phyloP scores from a whole-genome alignment of 108 stramenopile genomes.

The Skeletonema menzelii region DNA sequence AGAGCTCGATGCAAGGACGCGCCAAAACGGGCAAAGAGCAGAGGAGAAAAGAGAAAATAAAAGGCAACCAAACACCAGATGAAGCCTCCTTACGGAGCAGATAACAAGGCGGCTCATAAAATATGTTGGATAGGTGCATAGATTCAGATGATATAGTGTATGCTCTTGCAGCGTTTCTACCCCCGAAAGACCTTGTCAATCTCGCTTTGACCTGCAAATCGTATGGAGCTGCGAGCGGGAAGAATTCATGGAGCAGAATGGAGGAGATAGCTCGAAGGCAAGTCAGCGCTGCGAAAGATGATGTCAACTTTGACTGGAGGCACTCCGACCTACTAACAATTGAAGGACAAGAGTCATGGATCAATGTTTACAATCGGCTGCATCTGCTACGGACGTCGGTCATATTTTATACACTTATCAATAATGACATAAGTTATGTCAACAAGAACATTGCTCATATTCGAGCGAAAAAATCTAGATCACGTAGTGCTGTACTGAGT shows the following conservation, averaged over 20 bases:
- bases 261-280: constrained; percentile 5
- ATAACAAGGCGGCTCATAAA: too few species aligned
- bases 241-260: background rate
- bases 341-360: constrained; percentile 9
- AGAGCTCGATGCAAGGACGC: too few species aligned
- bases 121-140: background rate
- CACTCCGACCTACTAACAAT: constrained; percentile 4
- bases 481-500: background rate
- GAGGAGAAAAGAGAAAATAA: too few species aligned
- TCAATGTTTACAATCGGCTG: constrained; percentile 3
- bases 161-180: background rate
- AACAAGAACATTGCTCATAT: constrained; percentile 2
- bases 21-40: too few species aligned
- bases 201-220: constrained; percentile 8
- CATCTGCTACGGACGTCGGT: background rate
- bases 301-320: constrained; percentile 1
- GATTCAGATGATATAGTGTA: constrained; percentile 1
- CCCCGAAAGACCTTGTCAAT: constrained; percentile 5
- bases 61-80: too few species aligned
- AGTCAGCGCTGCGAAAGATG: constrained; percentile 4
- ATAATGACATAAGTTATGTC: background rate
- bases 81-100: too few species aligned
- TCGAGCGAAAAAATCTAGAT: background rate
- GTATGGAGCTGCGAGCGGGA: background rate
- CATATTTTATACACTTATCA: background rate